Evolutionary conservation across 345 rosid genomes (phyloP).

Genomic region (Euphorbia pulcherrima): DNA sequence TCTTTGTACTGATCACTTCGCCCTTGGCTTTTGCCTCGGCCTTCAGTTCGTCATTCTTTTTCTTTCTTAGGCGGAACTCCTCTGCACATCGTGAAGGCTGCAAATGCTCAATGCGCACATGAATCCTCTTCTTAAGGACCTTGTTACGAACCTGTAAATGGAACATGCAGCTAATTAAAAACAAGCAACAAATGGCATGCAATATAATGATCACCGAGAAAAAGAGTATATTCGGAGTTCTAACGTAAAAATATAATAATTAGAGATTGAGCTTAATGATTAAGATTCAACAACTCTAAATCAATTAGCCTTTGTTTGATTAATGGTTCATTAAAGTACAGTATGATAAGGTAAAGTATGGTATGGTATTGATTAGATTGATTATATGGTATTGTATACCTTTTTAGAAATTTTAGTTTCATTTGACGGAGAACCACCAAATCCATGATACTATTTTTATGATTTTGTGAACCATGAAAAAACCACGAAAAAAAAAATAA

Average conservation of each 20-base stretch:
- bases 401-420: too few relatives aligned
- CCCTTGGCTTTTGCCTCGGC: slow-evolving; percentile 68
- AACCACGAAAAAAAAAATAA: too few relatives aligned
- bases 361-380: too few relatives aligned
- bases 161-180: neutral
- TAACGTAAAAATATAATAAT: too few relatives aligned
- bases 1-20: slow-evolving; percentile 61
- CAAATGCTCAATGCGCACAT: slow-evolving; percentile 62
- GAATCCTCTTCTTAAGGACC: slow-evolving; percentile 67
- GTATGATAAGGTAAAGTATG: too few relatives aligned
- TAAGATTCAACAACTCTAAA: neutral
- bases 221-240: neutral
- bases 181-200: neutral
- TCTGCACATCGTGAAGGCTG: slow-evolving; percentile 63
- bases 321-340: too few relatives aligned
- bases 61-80: slow-evolving; percentile 55
- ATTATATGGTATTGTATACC: too few relatives aligned
- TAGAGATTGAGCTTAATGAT: neutral
- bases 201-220: neutral
- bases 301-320: neutral
- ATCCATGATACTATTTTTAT: too few relatives aligned
- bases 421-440: too few relatives aligned
- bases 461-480: too few relatives aligned
- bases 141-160: slow-evolving; percentile 46
- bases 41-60: slow-evolving; percentile 57